Evolutionary conservation across 2,329 filamentous ascomycete species (phyloP), one percentile per base, ranked within the genome.

Genomic region (Talaromyces sp.): DNA sequence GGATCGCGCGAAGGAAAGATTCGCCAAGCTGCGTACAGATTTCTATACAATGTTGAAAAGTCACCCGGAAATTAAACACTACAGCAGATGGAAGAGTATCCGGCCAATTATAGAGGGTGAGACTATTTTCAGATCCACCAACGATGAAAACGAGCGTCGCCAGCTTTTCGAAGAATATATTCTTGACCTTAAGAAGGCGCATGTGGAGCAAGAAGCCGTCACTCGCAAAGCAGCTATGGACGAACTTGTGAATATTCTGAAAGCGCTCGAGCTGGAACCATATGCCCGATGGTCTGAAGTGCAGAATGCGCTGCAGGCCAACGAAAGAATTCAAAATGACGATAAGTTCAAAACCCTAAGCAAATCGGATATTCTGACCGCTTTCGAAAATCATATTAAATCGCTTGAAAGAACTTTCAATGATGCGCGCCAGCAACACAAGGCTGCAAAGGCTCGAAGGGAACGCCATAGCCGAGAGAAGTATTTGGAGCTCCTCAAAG

Each of bases 281-380:
- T 97, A 97, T 76, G 97, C 94, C 45, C 90, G 92, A 70, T 99
- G 96, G 96, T 87, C 90, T 62, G 92, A 97, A 72, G 95, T 93
- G 56, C 92, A 96, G 76, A 86, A 87, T 69, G 87, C 91, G 72
- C 90, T 99, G 71, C 88, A 92, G 73, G 87, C 87, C 62, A 91
- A 90, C 75, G 85, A 89, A 68, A 88, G 87, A 68, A 93, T 96
- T 76, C 87, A 92, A 77, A 85, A 83, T 75, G 92, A 96, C 71
- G 87, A 91, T 74, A 95, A 91, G 81, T 97, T 96, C 82, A 87
- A 92, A 78, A 82, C 88, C 73, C 87, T 99, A 71, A 93, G 84
- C 80, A 92, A 93, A 75, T 90, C 91, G 79, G 95, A 99, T 78
- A 87, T 98, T 75, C 84, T 99, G 80, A 93, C 88, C 73, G 90